phyloP scores from a whole-genome alignment of 2,329 filamentous ascomycete genomes.

The Clonostachys rhizophaga region DNA sequence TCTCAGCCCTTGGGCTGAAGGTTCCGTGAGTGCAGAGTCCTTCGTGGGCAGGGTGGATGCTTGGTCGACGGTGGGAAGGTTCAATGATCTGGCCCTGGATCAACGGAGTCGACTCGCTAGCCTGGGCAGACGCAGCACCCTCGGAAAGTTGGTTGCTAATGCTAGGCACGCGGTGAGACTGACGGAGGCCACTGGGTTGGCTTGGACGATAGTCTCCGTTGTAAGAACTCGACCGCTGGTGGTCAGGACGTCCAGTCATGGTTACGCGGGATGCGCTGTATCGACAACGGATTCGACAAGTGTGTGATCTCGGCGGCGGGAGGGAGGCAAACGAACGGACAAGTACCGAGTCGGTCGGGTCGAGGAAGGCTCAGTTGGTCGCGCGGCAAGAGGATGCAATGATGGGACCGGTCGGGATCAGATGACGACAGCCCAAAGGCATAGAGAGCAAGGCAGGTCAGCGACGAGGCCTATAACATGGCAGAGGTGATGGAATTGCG shows the following conservation, averaged over 20 bases:
- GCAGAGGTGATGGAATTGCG: too few species aligned
- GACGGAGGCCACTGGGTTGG: conserved; percentile 39
- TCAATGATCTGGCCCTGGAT: conserved; percentile 18
- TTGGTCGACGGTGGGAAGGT: conserved; percentile 8
- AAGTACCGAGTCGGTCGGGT: too few species aligned
- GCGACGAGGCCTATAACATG: too few species aligned
- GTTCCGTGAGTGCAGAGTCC: conserved; percentile 67
- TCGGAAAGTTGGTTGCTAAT: not conserved
- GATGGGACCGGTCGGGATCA: too few species aligned
- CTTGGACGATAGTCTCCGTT: conserved; percentile 19
- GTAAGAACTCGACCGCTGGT: conserved; percentile 1
- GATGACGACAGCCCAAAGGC: too few species aligned
- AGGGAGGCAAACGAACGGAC: too few species aligned
- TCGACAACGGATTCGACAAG: too few species aligned
- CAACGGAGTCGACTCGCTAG: conserved; percentile 47
- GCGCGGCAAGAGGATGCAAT: too few species aligned
- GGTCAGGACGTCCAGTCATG: conserved; percentile 3
- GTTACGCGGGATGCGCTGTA: not conserved
- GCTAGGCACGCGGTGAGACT: conserved; percentile 29
- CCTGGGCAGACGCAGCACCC: not conserved
- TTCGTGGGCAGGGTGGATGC: conserved; percentile 28
- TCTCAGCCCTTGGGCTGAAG: conserved; percentile 64
- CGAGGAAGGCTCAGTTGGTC: too few species aligned
- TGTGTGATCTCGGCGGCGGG: too few species aligned
- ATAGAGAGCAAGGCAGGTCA: too few species aligned